These are phyloP conservation scores for Millerozyma acaciae DNA, from an alignment of 805 yeast genomes.

Conservation along the genomic window DNA sequence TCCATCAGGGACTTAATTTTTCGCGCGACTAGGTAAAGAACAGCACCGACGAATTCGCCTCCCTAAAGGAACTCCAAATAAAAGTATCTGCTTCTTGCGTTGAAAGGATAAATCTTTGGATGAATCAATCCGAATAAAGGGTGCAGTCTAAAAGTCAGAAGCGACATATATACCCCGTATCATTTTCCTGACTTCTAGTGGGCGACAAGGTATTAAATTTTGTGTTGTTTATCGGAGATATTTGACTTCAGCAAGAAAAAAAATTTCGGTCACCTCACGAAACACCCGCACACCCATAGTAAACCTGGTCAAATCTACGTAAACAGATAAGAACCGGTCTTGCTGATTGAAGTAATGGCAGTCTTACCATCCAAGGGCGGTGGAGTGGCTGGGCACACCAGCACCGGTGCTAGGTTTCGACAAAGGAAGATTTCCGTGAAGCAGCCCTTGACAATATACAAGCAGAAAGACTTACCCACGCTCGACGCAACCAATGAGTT, in stretches of 20 bases:
- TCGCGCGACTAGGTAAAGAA: background rate
- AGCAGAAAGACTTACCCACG: slow-evolving; percentile 77
- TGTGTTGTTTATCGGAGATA: slow-evolving; percentile 3
- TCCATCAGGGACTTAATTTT: too few species aligned
- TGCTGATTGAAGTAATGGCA: slow-evolving; percentile 25
- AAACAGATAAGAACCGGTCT: slow-evolving; percentile 10
- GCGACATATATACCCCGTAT: background rate
- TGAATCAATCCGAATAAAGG: slow-evolving; percentile 11
- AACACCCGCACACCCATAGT: slow-evolving; percentile 26
- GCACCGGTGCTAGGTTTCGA: slow-evolving; percentile 74
- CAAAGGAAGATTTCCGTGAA: slow-evolving; percentile 94
- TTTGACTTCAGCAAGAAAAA: too few species aligned
- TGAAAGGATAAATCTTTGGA: too few species aligned
- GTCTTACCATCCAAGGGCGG: slow-evolving; percentile 36
- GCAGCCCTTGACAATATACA: slow-evolving; percentile 73
- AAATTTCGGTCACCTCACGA: slow-evolving; percentile 15
- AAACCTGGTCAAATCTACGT: slow-evolving; percentile 7
- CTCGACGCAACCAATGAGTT: slow-evolving; percentile 47
- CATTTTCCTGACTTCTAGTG: too few species aligned
- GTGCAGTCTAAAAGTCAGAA: slow-evolving; percentile 2
- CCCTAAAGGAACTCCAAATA: slow-evolving; percentile 1
- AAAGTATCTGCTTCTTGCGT: too few species aligned
- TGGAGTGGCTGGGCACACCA: slow-evolving; percentile 15
- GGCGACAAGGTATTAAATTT: slow-evolving; percentile 1
- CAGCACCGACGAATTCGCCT: background rate